A percentile compares a stretch with the other conserved stretches of the same genome.
Conservation (phyloP, 2,329 filamentous ascomycete species). For the Beauveria sp. region DNA sequence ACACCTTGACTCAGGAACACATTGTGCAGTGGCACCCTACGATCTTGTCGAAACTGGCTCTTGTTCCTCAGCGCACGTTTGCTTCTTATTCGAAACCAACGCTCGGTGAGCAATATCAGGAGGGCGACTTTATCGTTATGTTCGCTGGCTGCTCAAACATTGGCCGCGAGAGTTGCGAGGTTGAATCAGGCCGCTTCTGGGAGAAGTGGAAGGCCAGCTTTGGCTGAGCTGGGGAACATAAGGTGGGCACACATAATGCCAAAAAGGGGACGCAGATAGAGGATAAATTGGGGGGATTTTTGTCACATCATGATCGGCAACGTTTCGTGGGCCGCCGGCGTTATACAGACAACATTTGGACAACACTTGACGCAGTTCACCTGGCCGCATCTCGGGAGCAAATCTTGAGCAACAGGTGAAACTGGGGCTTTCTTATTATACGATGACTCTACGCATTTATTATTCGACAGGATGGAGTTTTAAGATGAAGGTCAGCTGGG, state of each 20-base stretch:
- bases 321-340: slow-evolving; percentile 8
- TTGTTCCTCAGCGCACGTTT: slow-evolving; percentile 78
- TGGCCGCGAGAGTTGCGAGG: slow-evolving; percentile 57
- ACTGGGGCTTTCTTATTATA: background rate
- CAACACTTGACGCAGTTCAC: slow-evolving; percentile 2
- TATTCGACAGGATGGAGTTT: slow-evolving; percentile 2
- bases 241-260: background rate
- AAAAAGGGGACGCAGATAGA: background rate
- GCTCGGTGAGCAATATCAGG: slow-evolving; percentile 60
- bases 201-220: slow-evolving; percentile 40
- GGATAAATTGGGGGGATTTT: background rate
- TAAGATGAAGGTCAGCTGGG: background rate
- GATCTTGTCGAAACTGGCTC: slow-evolving; percentile 77
- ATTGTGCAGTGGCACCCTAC: slow-evolving; percentile 96
- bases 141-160: slow-evolving; percentile 64
- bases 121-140: slow-evolving; percentile 77
- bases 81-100: slow-evolving; percentile 63
- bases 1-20: slow-evolving; percentile 55
- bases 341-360: slow-evolving; percentile 11
- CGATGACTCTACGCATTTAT: slow-evolving; percentile 6
- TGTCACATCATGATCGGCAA: slow-evolving; percentile 9
- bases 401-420: background rate
- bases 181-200: slow-evolving; percentile 53
- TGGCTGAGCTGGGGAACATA: slow-evolving; percentile 12
- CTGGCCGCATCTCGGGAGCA: background rate